A percentile compares a stretch with the other conserved stretches of the same genome.
These are phyloP conservation scores for Gossypium davidsonii DNA, from an alignment of 441 rosid species.

Conservation along the genomic window DNA sequence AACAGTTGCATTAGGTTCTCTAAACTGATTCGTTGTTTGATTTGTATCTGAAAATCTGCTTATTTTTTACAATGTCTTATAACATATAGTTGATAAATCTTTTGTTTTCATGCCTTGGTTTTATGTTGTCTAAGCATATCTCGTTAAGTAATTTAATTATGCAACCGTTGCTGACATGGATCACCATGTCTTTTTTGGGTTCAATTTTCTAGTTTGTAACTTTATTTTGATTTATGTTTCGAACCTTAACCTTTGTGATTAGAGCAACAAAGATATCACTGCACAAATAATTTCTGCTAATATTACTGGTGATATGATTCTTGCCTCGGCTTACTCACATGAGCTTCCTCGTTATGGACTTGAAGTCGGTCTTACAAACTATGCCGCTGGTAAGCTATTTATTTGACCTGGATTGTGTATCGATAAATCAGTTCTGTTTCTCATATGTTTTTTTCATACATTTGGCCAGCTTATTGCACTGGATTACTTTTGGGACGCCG, in stretches of 20 bases:
- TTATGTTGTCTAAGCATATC: constrained; percentile 26
- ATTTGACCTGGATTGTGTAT: too few relatives aligned
- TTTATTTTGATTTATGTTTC: neutral
- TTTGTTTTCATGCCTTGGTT: neutral
- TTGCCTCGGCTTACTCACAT: constrained; percentile 77
- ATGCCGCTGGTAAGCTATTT: constrained; percentile 58
- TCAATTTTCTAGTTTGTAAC: neutral
- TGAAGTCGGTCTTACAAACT: constrained; percentile 73
- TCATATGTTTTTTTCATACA: neutral
- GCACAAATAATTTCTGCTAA: constrained; percentile 65
- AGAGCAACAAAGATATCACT: constrained; percentile 69
- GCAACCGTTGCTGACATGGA: neutral
- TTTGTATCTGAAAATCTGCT: constrained; percentile 40
- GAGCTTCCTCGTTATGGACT: constrained; percentile 78
- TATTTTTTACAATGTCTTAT: neutral
- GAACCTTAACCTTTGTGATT: constrained; percentile 15
- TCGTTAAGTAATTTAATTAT: neutral
- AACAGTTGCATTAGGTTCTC: too few relatives aligned
- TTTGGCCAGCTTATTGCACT: constrained; percentile 64
- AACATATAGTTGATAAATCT: constrained; percentile 18
- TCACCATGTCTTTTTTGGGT: neutral
- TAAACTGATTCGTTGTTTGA: constrained; percentile 64
- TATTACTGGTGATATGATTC: constrained; percentile 67
- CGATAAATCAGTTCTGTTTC: neutral
- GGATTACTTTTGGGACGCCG: constrained; percentile 93